Evolutionary conservation across 148 eudicot genomes (phyloP).

Genomic region (Rheum nobile): DNA sequence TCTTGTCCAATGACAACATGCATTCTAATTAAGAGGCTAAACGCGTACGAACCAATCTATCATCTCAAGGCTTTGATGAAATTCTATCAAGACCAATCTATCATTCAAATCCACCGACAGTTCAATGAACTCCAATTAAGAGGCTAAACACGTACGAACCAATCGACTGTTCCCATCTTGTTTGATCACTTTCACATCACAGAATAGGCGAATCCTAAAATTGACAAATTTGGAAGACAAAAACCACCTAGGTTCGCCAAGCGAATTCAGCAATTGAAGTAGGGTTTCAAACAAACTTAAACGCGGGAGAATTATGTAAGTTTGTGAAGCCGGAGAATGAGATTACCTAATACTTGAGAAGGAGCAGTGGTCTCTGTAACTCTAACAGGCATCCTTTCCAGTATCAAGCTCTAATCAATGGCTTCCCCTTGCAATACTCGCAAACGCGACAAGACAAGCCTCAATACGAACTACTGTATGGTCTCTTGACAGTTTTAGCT

Average conservation of each 20-base stretch:
- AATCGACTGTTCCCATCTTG: neutral
- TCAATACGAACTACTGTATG: no score
- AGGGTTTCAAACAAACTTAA: neutral
- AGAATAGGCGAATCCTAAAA: neutral
- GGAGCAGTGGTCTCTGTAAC: constrained; percentile 47
- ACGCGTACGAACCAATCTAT: no score
- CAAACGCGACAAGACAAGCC: no score
- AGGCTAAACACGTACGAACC: neutral
- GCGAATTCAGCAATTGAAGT: neutral
- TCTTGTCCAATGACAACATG: neutral
- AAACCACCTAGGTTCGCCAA: neutral
- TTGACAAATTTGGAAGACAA: neutral
- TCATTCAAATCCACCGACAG: neutral
- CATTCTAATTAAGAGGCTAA: neutral
- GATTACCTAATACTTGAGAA: constrained; percentile 48
- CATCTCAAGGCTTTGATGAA: neutral
- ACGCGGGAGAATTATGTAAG: neutral
- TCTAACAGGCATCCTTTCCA: constrained; percentile 58
- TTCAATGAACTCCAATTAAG: neutral
- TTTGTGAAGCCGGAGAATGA: neutral
- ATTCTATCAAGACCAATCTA: neutral
- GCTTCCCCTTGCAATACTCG: neutral
- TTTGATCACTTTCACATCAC: neutral
- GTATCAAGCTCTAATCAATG: neutral
- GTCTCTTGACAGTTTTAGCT: no score